These are phyloP conservation scores for Clonostachys sp. DNA, from an alignment of 2,329 filamentous ascomycete species.

Conservation along the genomic window DNA sequence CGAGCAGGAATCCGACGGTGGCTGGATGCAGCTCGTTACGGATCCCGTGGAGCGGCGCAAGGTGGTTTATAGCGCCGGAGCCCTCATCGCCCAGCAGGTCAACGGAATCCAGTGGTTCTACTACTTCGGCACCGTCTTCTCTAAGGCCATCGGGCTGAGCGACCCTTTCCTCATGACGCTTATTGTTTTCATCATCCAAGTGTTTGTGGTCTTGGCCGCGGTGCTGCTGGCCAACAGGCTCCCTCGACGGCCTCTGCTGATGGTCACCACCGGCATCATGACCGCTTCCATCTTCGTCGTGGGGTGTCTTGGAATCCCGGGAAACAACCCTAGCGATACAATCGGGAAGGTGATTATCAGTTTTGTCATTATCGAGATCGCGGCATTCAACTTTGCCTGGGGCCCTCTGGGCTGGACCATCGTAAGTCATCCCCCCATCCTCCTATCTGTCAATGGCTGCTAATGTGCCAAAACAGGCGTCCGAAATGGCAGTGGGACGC, in stretches of 20 bases:
- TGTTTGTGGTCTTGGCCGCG: conserved; percentile 29
- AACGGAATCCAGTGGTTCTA: conserved; percentile 43
- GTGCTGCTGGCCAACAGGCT: conserved; percentile 34
- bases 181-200: conserved; percentile 35
- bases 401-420: conserved; percentile 35
- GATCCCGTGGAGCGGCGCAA: conserved; percentile 41
- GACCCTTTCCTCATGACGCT: conserved; percentile 35
- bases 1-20: conserved; percentile 18
- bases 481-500: conserved; percentile 40
- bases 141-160: conserved; percentile 30
- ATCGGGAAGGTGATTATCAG: conserved; percentile 31
- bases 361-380: conserved; percentile 35
- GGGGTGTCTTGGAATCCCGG: conserved; percentile 30
- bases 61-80: conserved; percentile 35
- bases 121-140: conserved; percentile 35
- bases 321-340: conserved; percentile 13
- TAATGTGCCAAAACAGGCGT: conserved; percentile 15
- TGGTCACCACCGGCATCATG: conserved; percentile 31
- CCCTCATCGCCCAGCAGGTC: conserved; percentile 40
- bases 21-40: conserved; percentile 30
- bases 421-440: conserved; percentile 6
- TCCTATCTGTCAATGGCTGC: not conserved
- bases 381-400: conserved; percentile 37
- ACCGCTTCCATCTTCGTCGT: conserved; percentile 31
- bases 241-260: conserved; percentile 27